Percentiles rank a stretch among this genome's conserved stretches.
phyloP scores from a whole-genome alignment of 352 stramenopile genomes.

The Phytophthora megakarya region DNA sequence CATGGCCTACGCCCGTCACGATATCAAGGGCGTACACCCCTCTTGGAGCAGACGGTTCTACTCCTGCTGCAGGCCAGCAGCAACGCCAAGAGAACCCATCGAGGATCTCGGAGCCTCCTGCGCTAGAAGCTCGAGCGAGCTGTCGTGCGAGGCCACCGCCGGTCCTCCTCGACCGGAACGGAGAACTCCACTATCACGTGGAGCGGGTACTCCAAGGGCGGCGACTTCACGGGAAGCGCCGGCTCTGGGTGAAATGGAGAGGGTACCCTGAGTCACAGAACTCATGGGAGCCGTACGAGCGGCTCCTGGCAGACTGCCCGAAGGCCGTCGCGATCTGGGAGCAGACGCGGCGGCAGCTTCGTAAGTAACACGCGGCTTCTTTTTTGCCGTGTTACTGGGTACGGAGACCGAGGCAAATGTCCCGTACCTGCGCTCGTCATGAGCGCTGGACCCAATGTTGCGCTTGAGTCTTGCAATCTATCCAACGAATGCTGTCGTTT shows the following conservation, averaged over 20 bases:
- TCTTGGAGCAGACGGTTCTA: too few species aligned
- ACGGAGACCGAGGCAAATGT: neutral
- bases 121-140: neutral
- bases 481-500: neutral
- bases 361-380: neutral
- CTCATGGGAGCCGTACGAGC: neutral
- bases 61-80: too few species aligned
- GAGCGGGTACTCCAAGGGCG: neutral
- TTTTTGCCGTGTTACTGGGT: neutral
- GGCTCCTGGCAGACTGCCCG: conserved; percentile 2
- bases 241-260: neutral
- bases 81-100: too few species aligned
- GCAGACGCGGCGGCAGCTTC: neutral
- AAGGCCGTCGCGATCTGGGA: conserved; percentile 2
- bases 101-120: too few species aligned
- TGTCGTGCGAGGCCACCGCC: too few species aligned
- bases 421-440: neutral
- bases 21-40: too few species aligned
- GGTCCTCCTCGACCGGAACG: neutral
- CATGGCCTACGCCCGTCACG: too few species aligned
- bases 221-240: neutral
- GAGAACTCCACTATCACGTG: neutral
- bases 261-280: neutral
- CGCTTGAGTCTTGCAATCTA: neutral
- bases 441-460: neutral